Percentiles rank a stretch among this genome's conserved stretches.
Evolutionary conservation across 306 rosid genomes (phyloP).

Genomic region (Prunus davidiana): DNA sequence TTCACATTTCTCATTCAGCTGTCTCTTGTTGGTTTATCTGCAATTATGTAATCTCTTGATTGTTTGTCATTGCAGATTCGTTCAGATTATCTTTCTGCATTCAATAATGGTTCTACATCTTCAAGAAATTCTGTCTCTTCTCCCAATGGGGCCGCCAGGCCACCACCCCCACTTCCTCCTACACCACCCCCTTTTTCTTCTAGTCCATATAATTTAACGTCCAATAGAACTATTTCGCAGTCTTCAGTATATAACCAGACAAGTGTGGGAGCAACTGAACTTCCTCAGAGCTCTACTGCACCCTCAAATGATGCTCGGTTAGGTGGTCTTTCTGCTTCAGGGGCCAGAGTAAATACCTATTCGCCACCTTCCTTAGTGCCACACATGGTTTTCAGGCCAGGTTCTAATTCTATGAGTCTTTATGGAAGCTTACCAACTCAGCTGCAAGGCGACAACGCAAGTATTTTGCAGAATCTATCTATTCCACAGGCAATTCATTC

Average conservation of each 20-base stretch:
- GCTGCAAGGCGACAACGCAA: slow-evolving; percentile 68
- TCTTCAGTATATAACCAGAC: slow-evolving; percentile 57
- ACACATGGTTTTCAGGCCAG: slow-evolving; percentile 57
- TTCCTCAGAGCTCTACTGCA: slow-evolving; percentile 46
- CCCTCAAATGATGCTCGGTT: slow-evolving; percentile 33
- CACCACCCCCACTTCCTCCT: slow-evolving; percentile 95
- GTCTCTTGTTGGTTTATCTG: slow-evolving; percentile 12
- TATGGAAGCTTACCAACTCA: slow-evolving; percentile 62
- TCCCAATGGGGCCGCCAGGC: slow-evolving; percentile 71
- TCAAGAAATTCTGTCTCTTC: slow-evolving; percentile 61
- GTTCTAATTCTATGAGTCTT: slow-evolving; percentile 51
- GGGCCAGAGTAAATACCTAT: slow-evolving; percentile 56
- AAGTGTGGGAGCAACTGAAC: slow-evolving; percentile 45
- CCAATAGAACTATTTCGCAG: slow-evolving; percentile 54
- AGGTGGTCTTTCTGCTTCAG: slow-evolving; percentile 42
- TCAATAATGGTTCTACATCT: slow-evolving; percentile 49
- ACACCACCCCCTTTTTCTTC: slow-evolving; percentile 90
- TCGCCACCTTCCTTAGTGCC: slow-evolving; percentile 49
- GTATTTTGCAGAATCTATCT: slow-evolving; percentile 56
- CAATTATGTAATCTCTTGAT: slow-evolving; percentile 7
- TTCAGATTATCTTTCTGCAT: slow-evolving; percentile 62
- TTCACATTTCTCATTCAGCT: slow-evolving; percentile 5
- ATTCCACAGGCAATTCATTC: slow-evolving; percentile 64
- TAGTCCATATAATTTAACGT: slow-evolving; percentile 55
- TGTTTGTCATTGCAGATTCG: slow-evolving; percentile 54